These are phyloP conservation scores for Ceratobasidium sp. DNA, from an alignment of 1,284 basidiomycete species.

Conservation along the genomic window DNA sequence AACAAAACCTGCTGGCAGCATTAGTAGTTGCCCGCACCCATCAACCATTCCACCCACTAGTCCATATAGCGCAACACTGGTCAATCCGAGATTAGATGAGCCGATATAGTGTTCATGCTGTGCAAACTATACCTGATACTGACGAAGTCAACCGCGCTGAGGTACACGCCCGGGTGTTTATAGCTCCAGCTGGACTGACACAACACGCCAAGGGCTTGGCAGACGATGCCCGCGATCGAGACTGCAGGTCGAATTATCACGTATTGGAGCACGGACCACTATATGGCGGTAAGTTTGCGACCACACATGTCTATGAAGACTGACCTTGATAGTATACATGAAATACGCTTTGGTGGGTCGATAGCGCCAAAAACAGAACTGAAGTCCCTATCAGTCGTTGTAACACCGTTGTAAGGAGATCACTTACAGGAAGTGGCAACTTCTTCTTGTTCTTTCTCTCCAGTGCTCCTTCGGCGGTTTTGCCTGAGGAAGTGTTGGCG, in stretches of 20 bases:
- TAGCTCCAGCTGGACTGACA: slow-evolving; percentile 69
- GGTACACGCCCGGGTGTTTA: slow-evolving; percentile 77
- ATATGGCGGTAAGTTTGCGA: slow-evolving; percentile 15
- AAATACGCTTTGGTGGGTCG: slow-evolving; percentile 89
- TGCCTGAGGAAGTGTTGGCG: slow-evolving; percentile 69
- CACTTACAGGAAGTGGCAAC: slow-evolving; percentile 75
- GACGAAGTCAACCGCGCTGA: slow-evolving; percentile 75
- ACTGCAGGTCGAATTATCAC: slow-evolving; percentile 76
- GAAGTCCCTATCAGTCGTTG: not conserved
- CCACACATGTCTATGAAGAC: too few species aligned
- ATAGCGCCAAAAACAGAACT: slow-evolving; percentile 81
- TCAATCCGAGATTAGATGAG: slow-evolving; percentile 41
- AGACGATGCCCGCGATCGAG: slow-evolving; percentile 81
- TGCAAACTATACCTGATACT: slow-evolving; percentile 81
- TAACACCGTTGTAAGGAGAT: not conserved
- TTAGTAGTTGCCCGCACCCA: not conserved
- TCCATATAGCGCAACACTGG: slow-evolving; percentile 80
- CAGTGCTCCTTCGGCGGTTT: slow-evolving; percentile 72
- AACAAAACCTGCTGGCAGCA: slow-evolving; percentile 64
- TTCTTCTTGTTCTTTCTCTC: slow-evolving; percentile 80
- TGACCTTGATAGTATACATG: slow-evolving; percentile 84
- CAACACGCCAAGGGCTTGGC: slow-evolving; percentile 71
- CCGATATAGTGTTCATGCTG: too few species aligned
- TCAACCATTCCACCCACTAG: slow-evolving; percentile 55
- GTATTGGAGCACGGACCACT: slow-evolving; percentile 88